Base-by-base conservation (phyloP, 2,329 filamentous ascomycete species). In the Trichoderma sp. region DNA sequence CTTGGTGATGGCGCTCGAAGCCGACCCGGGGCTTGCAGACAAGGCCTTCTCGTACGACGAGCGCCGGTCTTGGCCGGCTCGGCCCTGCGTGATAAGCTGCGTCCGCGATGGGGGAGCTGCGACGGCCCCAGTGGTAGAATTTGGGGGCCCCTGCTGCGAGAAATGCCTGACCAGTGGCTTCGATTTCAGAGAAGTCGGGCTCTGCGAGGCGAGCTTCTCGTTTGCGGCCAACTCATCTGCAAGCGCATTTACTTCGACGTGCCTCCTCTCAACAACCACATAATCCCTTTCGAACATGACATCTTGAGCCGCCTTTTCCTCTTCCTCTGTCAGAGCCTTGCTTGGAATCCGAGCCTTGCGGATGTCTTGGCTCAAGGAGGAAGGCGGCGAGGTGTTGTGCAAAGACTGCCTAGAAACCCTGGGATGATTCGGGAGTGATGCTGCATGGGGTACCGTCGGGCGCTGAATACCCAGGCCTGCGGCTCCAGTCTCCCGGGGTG, bases 161-260 rank as follows among this genome's bases (percentile, higher is more conserved):
- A 92, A 89, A 75, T 94, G 89, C 71, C 94, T 91, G 57, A 91
- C 84, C 78, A 96, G 89, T 26, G 88, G 85, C 11, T 88, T 88
- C 9, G 88, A 83, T 73, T 90, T 87, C 6, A 87, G 85, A 55
- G 88, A 85, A 34, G 83, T 79, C 28, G 74, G 86, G 80, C 72
- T 85, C 82, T 74, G 88, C 17, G 75, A 74, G 12, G 77, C 86
- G 26, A 90, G 82, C 64, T 90, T 90, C 62, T 93, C 92, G 77
- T 93, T 95, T 67, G 94, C 92, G 58, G 94, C 95, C 78, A 99
- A 85, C 81, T 98, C 95, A 81, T 99, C 96, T 26, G 96, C 96
- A 77, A 99, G 92, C 3, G 96, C 96, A 80, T 99, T 98, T 65
- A 99, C 95, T 80, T 98, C 95, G 12, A 99, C 95, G 23, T 94